These are phyloP conservation scores for Rugonectria rugulosa DNA, from an alignment of 2,329 filamentous ascomycete genomes.

Conservation along the genomic window DNA sequence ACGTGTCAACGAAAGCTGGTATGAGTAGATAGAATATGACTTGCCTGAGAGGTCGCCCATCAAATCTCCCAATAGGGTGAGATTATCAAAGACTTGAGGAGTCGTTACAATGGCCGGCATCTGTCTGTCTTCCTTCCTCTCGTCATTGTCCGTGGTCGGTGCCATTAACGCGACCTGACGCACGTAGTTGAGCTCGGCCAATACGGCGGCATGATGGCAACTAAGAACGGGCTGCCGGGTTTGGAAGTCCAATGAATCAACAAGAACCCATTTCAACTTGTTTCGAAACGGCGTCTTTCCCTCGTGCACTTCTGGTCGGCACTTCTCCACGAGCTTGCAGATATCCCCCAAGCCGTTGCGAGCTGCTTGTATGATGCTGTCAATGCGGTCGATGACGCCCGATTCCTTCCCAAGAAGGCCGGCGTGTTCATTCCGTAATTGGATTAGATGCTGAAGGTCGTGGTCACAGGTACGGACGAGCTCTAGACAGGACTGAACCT, in stretches of 20 bases:
- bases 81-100: background rate
- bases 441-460: constrained; percentile 13
- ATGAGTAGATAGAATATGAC: background rate
- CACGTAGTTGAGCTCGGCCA: constrained; percentile 5
- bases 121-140: background rate
- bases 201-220: constrained; percentile 5
- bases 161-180: background rate
- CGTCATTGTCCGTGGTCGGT: background rate
- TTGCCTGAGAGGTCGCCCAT: background rate
- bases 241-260: constrained; percentile 2
- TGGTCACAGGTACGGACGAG: constrained; percentile 7
- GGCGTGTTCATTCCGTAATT: constrained; percentile 2
- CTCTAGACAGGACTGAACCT: constrained; percentile 4
- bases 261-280: constrained; percentile 3
- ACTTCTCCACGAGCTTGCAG: constrained; percentile 8
- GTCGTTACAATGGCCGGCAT: background rate
- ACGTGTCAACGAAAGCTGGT: background rate
- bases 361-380: constrained; percentile 6
- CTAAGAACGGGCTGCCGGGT: constrained; percentile 1
- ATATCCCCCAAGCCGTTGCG: background rate
- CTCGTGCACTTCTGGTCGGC: background rate
- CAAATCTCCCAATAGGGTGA: background rate
- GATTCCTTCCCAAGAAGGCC: background rate
- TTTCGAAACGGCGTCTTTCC: background rate
- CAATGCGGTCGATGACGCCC: background rate